Evolutionary conservation across 2,329 filamentous ascomycete genomes (phyloP).

Genomic region (Diaporthe aspalathi): DNA sequence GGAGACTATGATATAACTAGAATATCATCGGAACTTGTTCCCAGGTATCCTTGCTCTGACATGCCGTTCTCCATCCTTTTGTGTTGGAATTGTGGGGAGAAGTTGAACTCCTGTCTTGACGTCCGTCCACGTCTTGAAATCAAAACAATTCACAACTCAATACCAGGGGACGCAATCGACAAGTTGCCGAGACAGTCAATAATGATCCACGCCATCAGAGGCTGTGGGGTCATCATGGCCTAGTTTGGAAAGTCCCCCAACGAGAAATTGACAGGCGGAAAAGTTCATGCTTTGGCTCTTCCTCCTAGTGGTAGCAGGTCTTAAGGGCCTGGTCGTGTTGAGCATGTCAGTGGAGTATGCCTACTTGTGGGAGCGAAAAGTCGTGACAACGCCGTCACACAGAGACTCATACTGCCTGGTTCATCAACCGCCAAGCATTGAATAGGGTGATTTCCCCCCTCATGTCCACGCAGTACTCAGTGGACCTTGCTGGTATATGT

Average conservation of each 20-base stretch:
- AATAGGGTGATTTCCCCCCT: not conserved
- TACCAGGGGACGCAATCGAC: not conserved
- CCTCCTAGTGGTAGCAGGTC: not conserved
- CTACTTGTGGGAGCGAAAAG: too few relatives aligned
- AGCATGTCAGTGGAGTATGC: not conserved
- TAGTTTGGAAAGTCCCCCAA: not conserved
- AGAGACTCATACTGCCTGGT: not conserved
- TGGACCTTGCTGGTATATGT: not conserved
- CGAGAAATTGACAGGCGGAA: not conserved
- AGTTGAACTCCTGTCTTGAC: not conserved
- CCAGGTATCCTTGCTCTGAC: not conserved
- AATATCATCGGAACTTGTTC: not conserved
- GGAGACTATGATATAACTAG: not conserved
- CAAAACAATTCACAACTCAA: too few relatives aligned
- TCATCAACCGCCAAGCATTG: not conserved
- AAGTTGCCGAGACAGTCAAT: not conserved
- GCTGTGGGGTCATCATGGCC: not conserved
- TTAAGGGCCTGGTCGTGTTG: not conserved
- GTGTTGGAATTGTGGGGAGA: slow-evolving; percentile 5
- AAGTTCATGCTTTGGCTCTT: not conserved
- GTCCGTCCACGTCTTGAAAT: not conserved
- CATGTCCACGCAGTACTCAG: not conserved
- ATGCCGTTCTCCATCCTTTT: not conserved
- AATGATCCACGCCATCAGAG: not conserved
- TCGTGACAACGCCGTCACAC: not conserved